These are phyloP conservation scores for Euphorbia peplus DNA, from an alignment of 345 rosid genomes.

Conservation along the genomic window DNA sequence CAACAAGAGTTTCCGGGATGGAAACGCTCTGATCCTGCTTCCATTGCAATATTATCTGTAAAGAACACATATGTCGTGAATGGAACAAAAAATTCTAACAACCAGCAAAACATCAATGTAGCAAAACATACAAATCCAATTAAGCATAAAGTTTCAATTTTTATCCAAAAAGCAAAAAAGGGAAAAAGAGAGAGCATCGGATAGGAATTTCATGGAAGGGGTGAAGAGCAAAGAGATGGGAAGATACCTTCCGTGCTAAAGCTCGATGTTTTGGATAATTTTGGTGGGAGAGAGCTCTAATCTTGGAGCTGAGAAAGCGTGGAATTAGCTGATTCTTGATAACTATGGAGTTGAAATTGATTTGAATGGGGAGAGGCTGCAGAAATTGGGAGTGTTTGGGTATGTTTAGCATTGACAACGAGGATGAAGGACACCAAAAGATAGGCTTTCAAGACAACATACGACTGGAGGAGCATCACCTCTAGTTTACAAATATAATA, in stretches of 20 bases:
- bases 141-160: not conserved
- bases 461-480: no score
- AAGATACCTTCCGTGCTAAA: slow-evolving; percentile 33
- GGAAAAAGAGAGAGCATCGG: not conserved
- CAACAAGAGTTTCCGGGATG: slow-evolving; percentile 25
- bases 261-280: slow-evolving; percentile 20
- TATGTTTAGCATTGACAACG: no score
- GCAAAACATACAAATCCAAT: not conserved
- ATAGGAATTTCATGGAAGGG: not conserved
- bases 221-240: not conserved
- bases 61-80: not conserved
- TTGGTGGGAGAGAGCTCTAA: slow-evolving; percentile 18
- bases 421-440: no score
- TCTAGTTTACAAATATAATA: no score
- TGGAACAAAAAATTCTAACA: not conserved
- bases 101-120: not conserved
- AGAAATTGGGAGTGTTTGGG: no score
- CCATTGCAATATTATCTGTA: slow-evolving; percentile 31
- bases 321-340: no score
- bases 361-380: no score
- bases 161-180: not conserved
- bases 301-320: not conserved
- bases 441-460: no score
- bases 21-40: slow-evolving; percentile 26
- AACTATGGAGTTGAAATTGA: no score